Evolutionary conservation across 768 basidiomycete genomes (phyloP).

Genomic region (Boletus sp.): DNA sequence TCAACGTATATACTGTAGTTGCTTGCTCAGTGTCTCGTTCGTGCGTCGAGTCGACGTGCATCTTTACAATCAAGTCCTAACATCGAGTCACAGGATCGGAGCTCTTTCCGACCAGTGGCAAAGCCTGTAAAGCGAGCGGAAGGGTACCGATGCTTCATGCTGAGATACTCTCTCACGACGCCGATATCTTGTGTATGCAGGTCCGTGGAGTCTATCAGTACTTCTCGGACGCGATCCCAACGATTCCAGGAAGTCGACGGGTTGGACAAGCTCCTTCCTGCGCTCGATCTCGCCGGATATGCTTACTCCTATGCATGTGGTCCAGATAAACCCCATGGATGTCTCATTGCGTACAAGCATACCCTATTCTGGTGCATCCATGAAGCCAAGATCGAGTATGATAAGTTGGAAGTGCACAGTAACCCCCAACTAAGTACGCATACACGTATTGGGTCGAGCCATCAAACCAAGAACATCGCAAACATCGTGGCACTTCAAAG

Average conservation of each 20-base stretch:
- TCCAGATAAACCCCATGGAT: slow-evolving; percentile 79
- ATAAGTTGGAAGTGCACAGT: slow-evolving; percentile 54
- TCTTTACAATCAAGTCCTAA: neutral
- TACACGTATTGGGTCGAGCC: slow-evolving; percentile 54
- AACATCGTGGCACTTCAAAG: slow-evolving; percentile 65
- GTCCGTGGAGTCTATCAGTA: slow-evolving; percentile 37
- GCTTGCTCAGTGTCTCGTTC: slow-evolving; percentile 75
- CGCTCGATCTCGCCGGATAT: slow-evolving; percentile 65
- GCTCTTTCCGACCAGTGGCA: slow-evolving; percentile 74
- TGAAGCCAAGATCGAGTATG: slow-evolving; percentile 61
- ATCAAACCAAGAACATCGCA: slow-evolving; percentile 79
- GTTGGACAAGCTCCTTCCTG: slow-evolving; percentile 67
- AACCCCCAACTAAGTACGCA: slow-evolving; percentile 33
- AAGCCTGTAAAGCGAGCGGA: slow-evolving; percentile 74
- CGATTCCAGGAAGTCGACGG: slow-evolving; percentile 79
- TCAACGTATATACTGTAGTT: slow-evolving; percentile 43
- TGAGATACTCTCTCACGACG: slow-evolving; percentile 70
- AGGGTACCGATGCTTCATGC: slow-evolving; percentile 73
- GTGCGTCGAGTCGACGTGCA: slow-evolving; percentile 45
- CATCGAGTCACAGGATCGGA: slow-evolving; percentile 57
- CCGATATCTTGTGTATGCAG: slow-evolving; percentile 87
- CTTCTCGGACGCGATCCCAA: neutral
- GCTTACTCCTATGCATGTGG: slow-evolving; percentile 64
- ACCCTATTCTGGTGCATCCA: slow-evolving; percentile 46
- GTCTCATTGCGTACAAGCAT: slow-evolving; percentile 73